A percentile compares a stretch with the other conserved stretches of the same genome.
phyloP scores from a whole-genome alignment of 225 moss, liverwort and hornwort species.

The Pseudisothecium myosuroides region DNA sequence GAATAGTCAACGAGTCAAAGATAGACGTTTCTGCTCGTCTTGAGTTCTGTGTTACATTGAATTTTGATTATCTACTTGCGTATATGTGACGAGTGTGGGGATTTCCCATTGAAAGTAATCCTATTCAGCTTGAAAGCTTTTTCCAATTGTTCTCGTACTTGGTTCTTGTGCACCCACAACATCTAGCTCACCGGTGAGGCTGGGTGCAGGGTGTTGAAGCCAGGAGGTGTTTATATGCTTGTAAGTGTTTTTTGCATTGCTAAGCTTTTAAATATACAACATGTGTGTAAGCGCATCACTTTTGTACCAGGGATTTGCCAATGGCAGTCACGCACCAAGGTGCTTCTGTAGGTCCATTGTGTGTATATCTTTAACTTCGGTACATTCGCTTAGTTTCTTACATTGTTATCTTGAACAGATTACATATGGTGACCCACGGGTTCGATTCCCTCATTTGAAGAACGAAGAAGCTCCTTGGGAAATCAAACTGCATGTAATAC shows the following conservation, averaged over 20 bases:
- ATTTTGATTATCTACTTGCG: not conserved
- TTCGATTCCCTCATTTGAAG: constrained; percentile 71
- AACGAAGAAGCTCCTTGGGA: constrained; percentile 19
- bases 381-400: not conserved
- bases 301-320: not conserved
- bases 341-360: not conserved
- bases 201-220: constrained; percentile 59
- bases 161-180: not conserved
- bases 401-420: constrained; percentile 19
- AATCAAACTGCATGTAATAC: constrained; percentile 36
- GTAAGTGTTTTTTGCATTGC: constrained; percentile 3
- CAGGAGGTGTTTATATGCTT: constrained; percentile 83
- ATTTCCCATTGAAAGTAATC: not conserved
- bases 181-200: not conserved
- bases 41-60: not conserved
- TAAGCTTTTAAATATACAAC: not conserved
- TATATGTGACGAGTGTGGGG: not conserved
- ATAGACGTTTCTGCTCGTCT: not conserved
- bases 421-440: constrained; percentile 81
- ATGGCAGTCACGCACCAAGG: not conserved
- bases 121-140: not conserved
- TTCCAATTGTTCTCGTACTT: not conserved
- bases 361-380: not conserved
- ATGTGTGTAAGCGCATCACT: not conserved
- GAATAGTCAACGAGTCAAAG: not conserved